These are phyloP conservation scores for Penicillium salamii DNA, from an alignment of 495 filamentous ascomycete genomes.

Conservation along the genomic window DNA sequence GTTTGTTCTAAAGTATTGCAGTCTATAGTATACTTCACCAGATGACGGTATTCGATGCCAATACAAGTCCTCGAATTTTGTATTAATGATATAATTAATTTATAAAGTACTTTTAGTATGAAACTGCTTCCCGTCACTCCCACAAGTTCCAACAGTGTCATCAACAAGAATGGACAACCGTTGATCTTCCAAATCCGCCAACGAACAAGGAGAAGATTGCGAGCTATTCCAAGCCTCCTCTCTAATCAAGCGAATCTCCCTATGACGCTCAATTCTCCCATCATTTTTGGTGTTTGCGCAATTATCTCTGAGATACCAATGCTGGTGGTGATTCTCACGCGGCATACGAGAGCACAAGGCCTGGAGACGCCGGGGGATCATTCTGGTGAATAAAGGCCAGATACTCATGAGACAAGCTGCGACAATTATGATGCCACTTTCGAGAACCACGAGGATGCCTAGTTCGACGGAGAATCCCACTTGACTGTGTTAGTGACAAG, in stretches of 20 bases:
- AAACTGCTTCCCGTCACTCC: neutral
- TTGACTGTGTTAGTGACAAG: neutral
- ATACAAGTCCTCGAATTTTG: no score
- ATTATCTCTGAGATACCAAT: neutral
- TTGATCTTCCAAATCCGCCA: slow-evolving; percentile 20
- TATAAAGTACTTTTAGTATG: slow-evolving; percentile 2
- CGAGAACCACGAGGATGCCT: slow-evolving; percentile 10
- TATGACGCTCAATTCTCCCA: neutral
- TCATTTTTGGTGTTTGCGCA: neutral
- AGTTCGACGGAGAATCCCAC: slow-evolving; percentile 13
- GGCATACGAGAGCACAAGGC: neutral
- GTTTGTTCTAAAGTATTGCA: no score
- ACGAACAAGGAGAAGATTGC: slow-evolving; percentile 12
- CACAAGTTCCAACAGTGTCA: neutral
- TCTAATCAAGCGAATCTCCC: neutral
- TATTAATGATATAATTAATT: no score
- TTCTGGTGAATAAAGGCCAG: slow-evolving; percentile 18
- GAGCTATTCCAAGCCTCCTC: slow-evolving; percentile 5
- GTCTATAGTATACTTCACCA: no score
- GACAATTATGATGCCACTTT: slow-evolving; percentile 15
- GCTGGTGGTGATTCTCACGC: neutral
- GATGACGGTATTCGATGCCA: no score
- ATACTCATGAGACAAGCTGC: slow-evolving; percentile 19
- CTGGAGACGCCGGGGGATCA: slow-evolving; percentile 7
- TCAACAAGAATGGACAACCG: slow-evolving; percentile 9